A percentile compares a stretch with the other conserved stretches of the same genome.
Conservation (phyloP, 208 protist genomes). For the Naegleria gruberi region DNA sequence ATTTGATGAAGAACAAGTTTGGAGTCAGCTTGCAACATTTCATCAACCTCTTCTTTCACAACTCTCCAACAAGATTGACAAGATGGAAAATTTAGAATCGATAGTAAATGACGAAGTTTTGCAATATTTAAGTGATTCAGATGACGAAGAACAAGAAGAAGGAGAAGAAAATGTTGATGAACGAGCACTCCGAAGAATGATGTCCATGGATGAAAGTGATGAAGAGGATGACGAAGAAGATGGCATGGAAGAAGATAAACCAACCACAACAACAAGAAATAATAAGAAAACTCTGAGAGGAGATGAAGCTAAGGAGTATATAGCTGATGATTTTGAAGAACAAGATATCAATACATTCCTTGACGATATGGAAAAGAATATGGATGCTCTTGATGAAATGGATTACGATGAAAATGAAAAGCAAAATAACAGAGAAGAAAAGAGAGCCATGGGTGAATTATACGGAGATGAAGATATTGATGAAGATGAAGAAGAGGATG, state of each 20-base stretch:
- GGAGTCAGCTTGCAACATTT: background rate
- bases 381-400: background rate
- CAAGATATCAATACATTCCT: background rate
- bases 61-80: background rate
- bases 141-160: slow-evolving; percentile 13
- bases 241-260: background rate
- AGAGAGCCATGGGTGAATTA: background rate
- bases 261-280: background rate
- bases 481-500: background rate
- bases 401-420: background rate
- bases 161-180: background rate
- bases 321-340: background rate
- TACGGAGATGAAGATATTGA: background rate
- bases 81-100: background rate
- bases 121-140: background rate
- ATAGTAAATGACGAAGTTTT: background rate
- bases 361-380: background rate
- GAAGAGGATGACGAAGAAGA: background rate
- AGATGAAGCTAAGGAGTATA: background rate
- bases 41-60: background rate
- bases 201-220: background rate
- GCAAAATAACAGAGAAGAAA: background rate
- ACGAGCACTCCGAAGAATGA: background rate
- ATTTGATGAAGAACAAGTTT: slow-evolving; percentile 22
- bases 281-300: background rate